Percentiles rank a stretch among this genome's conserved stretches.
phyloP scores from a whole-genome alignment of 1,139 yeast genomes.

The Candida mesenterica region DNA sequence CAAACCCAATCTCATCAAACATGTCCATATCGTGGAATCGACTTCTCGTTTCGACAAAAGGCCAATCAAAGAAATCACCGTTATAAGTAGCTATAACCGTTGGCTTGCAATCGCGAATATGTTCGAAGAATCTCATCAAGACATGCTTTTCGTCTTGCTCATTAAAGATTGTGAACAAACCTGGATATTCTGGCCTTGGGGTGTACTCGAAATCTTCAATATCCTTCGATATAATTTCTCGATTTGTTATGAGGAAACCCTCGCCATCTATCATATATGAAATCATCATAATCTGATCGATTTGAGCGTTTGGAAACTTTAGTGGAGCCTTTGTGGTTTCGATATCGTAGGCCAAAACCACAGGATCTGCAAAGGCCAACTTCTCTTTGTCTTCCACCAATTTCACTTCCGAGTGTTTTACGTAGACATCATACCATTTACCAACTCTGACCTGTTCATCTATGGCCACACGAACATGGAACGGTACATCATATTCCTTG shows the following conservation, averaged over 20 bases:
- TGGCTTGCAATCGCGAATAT: constrained; percentile 82
- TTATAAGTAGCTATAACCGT: constrained; percentile 96
- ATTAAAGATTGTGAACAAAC: constrained; percentile 84
- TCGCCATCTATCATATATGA: constrained; percentile 99
- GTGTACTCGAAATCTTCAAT: constrained; percentile 97
- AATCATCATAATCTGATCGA: constrained; percentile 98
- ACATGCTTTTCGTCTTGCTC: constrained; percentile 82
- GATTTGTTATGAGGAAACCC: constrained; percentile 87
- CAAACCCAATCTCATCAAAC: constrained; percentile 94
- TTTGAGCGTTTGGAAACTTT: constrained; percentile 88
- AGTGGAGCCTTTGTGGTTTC: constrained; percentile 97
- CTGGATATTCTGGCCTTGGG: constrained; percentile 95
- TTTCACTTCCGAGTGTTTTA: constrained; percentile 53
- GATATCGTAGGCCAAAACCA: constrained; percentile 93
- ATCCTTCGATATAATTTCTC: constrained; percentile 92
- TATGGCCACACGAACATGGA: constrained; percentile 91
- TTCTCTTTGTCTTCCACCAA: constrained; percentile 68
- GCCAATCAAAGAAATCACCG: constrained; percentile 99
- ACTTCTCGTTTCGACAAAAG: constrained; percentile 90
- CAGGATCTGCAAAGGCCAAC: constrained; percentile 96
- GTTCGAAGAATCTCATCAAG: constrained; percentile 79
- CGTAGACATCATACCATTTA: constrained; percentile 88
- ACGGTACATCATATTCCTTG: constrained; percentile 94
- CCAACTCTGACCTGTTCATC: constrained; percentile 87
- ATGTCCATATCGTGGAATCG: constrained; percentile 79